Conservation (phyloP, 1,284 basidiomycete species). For the Boletus austroedulis region DNA sequence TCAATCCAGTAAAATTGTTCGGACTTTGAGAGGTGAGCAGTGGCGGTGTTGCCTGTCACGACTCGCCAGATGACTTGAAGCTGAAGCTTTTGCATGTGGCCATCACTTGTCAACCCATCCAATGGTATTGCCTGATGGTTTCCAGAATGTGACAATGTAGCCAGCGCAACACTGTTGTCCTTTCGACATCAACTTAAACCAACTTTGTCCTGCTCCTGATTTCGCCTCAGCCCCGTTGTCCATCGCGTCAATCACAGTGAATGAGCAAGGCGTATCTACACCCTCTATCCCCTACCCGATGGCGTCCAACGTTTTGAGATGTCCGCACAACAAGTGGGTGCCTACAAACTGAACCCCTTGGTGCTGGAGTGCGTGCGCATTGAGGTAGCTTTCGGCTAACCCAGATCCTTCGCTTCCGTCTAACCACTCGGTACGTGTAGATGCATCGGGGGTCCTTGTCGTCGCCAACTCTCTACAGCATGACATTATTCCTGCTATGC, state of each 20-base stretch:
- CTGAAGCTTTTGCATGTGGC: too few species aligned
- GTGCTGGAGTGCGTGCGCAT: slow-evolving; percentile 48
- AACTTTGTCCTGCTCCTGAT: too few species aligned
- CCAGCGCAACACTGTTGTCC: too few species aligned
- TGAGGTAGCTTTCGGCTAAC: slow-evolving; percentile 38
- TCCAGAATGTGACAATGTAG: too few species aligned
- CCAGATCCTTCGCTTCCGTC: slow-evolving; percentile 37
- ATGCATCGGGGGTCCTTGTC: slow-evolving; percentile 47
- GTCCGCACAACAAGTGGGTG: slow-evolving; percentile 53
- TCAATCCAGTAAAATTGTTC: too few species aligned
- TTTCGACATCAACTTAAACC: too few species aligned
- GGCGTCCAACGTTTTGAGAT: slow-evolving; percentile 45
- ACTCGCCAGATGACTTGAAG: too few species aligned
- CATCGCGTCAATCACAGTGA: background rate
- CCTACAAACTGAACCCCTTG: slow-evolving; percentile 57
- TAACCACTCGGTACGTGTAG: slow-evolving; percentile 37
- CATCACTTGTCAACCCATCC: too few species aligned
- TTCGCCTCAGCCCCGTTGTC: too few species aligned
- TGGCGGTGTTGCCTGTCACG: too few species aligned
- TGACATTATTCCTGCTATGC: slow-evolving; percentile 54
- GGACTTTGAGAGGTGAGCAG: too few species aligned
- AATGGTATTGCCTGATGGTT: too few species aligned
- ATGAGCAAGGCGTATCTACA: slow-evolving; percentile 22
- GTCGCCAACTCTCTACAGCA: slow-evolving; percentile 60
- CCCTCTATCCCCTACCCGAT: slow-evolving; percentile 9